phyloP scores from a whole-genome alignment of 1,284 basidiomycete genomes.

The Anthracocystis setariae region DNA sequence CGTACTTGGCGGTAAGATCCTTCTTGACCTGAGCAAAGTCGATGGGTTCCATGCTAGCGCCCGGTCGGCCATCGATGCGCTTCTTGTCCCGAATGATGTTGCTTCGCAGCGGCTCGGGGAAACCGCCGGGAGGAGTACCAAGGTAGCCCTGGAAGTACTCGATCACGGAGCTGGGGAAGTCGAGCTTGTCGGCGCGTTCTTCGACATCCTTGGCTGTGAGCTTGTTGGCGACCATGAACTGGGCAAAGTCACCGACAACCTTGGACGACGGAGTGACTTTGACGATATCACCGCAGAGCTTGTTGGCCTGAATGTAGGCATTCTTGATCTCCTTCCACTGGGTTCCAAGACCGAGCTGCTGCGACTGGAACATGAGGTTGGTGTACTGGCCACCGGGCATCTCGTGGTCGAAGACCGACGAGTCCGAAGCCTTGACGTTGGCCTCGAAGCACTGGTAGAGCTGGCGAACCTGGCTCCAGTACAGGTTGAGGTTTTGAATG shows the following conservation, averaged over 20 bases:
- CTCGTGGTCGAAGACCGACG: constrained; percentile 96
- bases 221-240: constrained; percentile 96
- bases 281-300: constrained; percentile 94
- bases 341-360: constrained; percentile 94
- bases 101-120: constrained; percentile 94
- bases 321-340: constrained; percentile 99
- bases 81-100: constrained; percentile 93
- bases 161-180: constrained; percentile 83
- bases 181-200: constrained; percentile 84
- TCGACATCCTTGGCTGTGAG: constrained; percentile 87
- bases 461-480: constrained; percentile 97
- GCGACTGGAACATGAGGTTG: constrained; percentile 87
- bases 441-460: constrained; percentile 98
- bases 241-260: constrained; percentile 97
- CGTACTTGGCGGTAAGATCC: constrained; percentile 91
- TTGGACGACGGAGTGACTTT: constrained; percentile 99
- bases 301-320: constrained; percentile 81
- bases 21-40: constrained; percentile 96
- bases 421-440: constrained; percentile 87
- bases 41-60: constrained; percentile 83
- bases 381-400: constrained; percentile 89
- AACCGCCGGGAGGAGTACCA: constrained; percentile 80
- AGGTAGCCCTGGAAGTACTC: constrained; percentile 80
- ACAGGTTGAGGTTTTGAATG: constrained; percentile 95
- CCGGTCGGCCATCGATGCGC: constrained; percentile 91